phyloP scores from a whole-genome alignment of 805 yeast genomes.

The Yamadazyma kitorensis region DNA sequence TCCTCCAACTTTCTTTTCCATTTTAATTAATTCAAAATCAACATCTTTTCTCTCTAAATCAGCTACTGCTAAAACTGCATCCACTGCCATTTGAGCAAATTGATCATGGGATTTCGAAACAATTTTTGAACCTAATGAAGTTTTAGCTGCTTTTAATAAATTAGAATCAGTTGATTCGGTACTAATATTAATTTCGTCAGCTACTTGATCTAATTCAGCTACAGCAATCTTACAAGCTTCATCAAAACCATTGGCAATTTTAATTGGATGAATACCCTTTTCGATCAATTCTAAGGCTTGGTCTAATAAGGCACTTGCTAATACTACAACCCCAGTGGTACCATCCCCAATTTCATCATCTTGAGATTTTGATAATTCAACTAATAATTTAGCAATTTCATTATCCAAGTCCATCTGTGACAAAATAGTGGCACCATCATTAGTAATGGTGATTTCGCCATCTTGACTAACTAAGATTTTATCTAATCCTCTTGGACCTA shows the following conservation, averaged over 20 bases:
- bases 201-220: constrained; percentile 65
- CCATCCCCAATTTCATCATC: constrained; percentile 99
- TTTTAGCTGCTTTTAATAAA: constrained; percentile 86
- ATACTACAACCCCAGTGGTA: constrained; percentile 96
- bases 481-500: constrained; percentile 98
- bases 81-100: constrained; percentile 96
- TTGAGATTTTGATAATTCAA: constrained; percentile 89
- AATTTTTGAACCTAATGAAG: constrained; percentile 92
- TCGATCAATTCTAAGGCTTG: constrained; percentile 94
- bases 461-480: constrained; percentile 93
- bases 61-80: constrained; percentile 88
- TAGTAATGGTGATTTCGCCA: constrained; percentile 96
- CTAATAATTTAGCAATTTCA: constrained; percentile 93
- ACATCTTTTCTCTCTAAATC: constrained; percentile 92
- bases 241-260: constrained; percentile 95
- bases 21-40: constrained; percentile 92
- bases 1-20: constrained; percentile 96
- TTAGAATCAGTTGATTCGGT: constrained; percentile 50
- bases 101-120: constrained; percentile 91
- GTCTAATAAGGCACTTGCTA: constrained; percentile 91
- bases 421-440: constrained; percentile 97
- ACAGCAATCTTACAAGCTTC: constrained; percentile 94
- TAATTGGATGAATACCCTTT: constrained; percentile 95
- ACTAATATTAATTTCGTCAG: constrained; percentile 60
- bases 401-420: constrained; percentile 94